Percentiles rank a stretch among this genome's conserved stretches.
phyloP scores from a whole-genome alignment of 2,329 filamentous ascomycete species.

The Monilinia vaccinii-corymbosi region DNA sequence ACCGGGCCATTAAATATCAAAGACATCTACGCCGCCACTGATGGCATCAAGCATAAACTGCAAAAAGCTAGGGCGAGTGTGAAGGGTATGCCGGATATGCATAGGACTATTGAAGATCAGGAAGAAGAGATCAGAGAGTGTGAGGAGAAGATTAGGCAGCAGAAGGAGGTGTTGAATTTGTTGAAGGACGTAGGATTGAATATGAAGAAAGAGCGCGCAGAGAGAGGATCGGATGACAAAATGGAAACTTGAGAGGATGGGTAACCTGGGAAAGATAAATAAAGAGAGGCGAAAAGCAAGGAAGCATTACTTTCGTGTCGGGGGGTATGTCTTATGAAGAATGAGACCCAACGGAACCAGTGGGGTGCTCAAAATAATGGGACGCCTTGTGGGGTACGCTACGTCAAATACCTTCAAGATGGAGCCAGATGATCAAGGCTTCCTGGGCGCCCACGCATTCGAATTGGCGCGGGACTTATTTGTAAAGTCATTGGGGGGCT shows the following conservation, averaged over 20 bases:
- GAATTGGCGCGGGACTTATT: not conserved
- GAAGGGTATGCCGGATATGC: conserved; percentile 59
- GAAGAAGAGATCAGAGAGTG: conserved; percentile 59
- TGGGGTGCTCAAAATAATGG: not conserved
- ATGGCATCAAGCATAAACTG: conserved; percentile 73
- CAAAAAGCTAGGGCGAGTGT: conserved; percentile 65
- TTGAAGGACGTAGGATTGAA: conserved; percentile 43
- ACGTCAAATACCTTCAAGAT: not conserved
- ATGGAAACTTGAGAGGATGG: conserved; percentile 5
- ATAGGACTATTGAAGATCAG: conserved; percentile 58
- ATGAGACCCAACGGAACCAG: not conserved
- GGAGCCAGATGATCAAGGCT: not conserved
- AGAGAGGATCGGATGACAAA: conserved; percentile 11
- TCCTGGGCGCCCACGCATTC: not conserved
- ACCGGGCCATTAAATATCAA: conserved; percentile 40
- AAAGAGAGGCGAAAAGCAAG: not conserved
- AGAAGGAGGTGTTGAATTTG: conserved; percentile 48
- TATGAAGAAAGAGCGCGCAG: conserved; percentile 32
- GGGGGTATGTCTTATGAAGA: not conserved
- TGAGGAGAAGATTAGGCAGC: conserved; percentile 52
- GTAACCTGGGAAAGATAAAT: not conserved
- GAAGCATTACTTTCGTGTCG: not conserved
- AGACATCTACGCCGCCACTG: conserved; percentile 69
- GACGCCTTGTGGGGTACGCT: not conserved
- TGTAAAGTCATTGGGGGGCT: not conserved